Percentiles rank a stretch among this genome's conserved stretches.
Evolutionary conservation across 768 basidiomycete species (phyloP).

Genomic region (Calocybe gangraenosa): DNA sequence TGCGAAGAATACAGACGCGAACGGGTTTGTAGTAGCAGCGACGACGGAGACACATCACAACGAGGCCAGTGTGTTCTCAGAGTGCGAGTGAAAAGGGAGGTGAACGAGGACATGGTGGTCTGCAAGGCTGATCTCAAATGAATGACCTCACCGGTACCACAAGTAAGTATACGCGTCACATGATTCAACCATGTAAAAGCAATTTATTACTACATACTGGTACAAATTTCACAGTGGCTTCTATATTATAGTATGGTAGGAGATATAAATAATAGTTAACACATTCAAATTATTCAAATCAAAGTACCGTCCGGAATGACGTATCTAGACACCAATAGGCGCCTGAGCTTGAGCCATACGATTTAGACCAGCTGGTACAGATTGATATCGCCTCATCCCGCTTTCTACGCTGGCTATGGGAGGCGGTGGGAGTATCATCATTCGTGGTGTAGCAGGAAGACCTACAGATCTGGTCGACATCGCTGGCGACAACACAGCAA

Average conservation of each 20-base stretch:
- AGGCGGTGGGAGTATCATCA: conserved; percentile 5
- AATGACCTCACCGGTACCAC: too few relatives aligned
- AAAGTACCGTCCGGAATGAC: too few relatives aligned
- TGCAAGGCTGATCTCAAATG: too few relatives aligned
- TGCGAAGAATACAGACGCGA: conserved; percentile 7
- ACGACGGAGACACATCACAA: not conserved
- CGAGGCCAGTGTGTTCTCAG: conserved; percentile 1
- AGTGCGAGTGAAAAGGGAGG: conserved; percentile 4
- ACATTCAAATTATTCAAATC: too few relatives aligned
- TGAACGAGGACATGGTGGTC: conserved; percentile 1
- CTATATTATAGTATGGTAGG: too few relatives aligned
- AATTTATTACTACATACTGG: too few relatives aligned
- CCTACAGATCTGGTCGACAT: conserved; percentile 14
- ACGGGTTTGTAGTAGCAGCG: conserved; percentile 7
- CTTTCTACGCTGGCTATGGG: not conserved
- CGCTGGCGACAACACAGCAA: conserved; percentile 19
- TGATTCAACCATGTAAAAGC: too few relatives aligned
- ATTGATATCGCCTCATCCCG: not conserved
- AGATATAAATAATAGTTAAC: too few relatives aligned
- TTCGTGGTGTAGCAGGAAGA: conserved; percentile 22
- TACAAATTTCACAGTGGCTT: too few relatives aligned
- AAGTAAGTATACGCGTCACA: too few relatives aligned
- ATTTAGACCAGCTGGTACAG: not conserved
- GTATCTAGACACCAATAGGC: too few relatives aligned
- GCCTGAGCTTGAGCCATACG: not conserved